Percentiles rank a stretch among this genome's conserved stretches.
These are phyloP conservation scores for Clitoria ternatea DNA, from an alignment of 306 rosid genomes.

Conservation along the genomic window DNA sequence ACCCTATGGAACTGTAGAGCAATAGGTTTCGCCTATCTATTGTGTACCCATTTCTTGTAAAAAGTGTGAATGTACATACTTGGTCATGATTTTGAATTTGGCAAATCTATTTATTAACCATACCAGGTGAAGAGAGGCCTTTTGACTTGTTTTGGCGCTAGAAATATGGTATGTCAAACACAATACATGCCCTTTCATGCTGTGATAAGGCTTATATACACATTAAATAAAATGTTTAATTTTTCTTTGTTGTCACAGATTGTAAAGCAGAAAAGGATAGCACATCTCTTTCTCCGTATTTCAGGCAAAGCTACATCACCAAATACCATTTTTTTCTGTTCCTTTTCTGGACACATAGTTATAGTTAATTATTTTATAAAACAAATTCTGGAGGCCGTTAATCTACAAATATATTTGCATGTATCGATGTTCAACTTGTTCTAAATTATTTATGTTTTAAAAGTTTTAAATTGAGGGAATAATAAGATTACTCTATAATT, in stretches of 20 bases:
- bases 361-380: no score
- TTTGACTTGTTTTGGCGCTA: conserved; percentile 31
- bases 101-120: conserved; percentile 17
- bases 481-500: no score
- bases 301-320: conserved; percentile 26
- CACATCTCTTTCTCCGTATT: conserved; percentile 25
- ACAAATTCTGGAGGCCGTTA: no score
- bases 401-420: no score
- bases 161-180: background rate
- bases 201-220: conserved; percentile 6
- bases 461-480: no score
- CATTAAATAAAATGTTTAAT: conserved; percentile 9
- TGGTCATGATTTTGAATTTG: conserved; percentile 16
- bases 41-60: conserved; percentile 8
- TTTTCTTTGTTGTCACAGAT: conserved; percentile 27
- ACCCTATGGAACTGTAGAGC: conserved; percentile 18
- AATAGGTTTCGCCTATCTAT: background rate
- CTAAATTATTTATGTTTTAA: no score
- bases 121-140: conserved; percentile 1
- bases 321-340: background rate
- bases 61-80: conserved; percentile 4
- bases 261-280: conserved; percentile 34
- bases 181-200: conserved; percentile 24
- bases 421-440: no score
- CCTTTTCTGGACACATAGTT: background rate